Percentiles rank a stretch among this genome's conserved stretches.
Evolutionary conservation across 306 rosid genomes (phyloP).

Genomic region (Quercus berberidifolia): DNA sequence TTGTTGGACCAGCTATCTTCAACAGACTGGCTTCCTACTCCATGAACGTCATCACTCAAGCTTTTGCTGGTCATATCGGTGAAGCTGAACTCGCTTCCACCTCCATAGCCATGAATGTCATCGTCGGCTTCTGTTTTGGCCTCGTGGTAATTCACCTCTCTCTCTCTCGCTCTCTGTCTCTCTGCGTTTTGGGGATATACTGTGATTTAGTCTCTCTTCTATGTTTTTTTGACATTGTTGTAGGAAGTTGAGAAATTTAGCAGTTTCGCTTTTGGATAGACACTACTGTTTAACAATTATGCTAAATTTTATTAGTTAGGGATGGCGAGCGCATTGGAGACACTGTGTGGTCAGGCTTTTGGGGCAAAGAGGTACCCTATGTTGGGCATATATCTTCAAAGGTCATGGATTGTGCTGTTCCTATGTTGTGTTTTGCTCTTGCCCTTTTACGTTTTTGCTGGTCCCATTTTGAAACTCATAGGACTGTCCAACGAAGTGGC

Average conservation of each 20-base stretch:
- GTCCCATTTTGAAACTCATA: constrained; percentile 43
- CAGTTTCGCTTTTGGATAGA: too few species aligned
- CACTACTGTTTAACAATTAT: too few species aligned
- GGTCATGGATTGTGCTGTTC: constrained; percentile 71
- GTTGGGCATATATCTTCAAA: constrained; percentile 81
- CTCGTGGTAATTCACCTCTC: constrained; percentile 15
- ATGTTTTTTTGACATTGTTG: too few species aligned
- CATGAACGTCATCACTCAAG: constrained; percentile 17
- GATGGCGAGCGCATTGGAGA: constrained; percentile 86
- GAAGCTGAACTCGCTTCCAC: constrained; percentile 29
- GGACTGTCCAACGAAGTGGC: constrained; percentile 61
- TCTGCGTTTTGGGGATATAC: not conserved
- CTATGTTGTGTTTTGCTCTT: constrained; percentile 47
- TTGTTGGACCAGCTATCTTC: constrained; percentile 29
- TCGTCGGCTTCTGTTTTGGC: constrained; percentile 27
- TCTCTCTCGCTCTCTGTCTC: not conserved
- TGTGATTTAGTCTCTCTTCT: not conserved
- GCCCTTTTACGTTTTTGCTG: constrained; percentile 51
- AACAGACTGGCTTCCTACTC: constrained; percentile 14
- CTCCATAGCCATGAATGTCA: constrained; percentile 20
- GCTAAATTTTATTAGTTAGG: constrained; percentile 44
- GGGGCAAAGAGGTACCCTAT: constrained; percentile 71
- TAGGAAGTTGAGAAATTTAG: too few species aligned
- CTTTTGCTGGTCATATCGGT: constrained; percentile 33
- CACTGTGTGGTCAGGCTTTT: constrained; percentile 80